Percentiles rank a stretch among this genome's conserved stretches.
phyloP scores from a whole-genome alignment of 805 yeast genomes.

The Myxozyma geophila region DNA sequence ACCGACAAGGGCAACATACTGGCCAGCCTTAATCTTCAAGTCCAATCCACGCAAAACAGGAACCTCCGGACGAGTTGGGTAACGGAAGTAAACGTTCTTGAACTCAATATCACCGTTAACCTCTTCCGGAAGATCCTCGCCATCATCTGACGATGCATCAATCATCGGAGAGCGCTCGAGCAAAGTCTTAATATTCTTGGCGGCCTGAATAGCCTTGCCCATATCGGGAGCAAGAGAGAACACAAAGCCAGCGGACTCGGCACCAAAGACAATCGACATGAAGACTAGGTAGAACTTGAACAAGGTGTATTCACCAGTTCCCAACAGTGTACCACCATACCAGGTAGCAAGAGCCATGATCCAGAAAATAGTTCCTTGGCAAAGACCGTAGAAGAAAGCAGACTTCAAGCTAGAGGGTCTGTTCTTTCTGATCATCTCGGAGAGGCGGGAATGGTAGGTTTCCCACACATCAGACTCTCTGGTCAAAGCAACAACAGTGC shows the following conservation, averaged over 20 bases:
- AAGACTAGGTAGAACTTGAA: constrained; percentile 49
- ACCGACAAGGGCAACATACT: constrained; percentile 90
- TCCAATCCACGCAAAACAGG: constrained; percentile 41
- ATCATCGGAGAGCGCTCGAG: constrained; percentile 46
- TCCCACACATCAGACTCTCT: constrained; percentile 49
- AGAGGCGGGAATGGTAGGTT: constrained; percentile 39
- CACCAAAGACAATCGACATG: constrained; percentile 49
- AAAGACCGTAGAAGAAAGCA: constrained; percentile 46
- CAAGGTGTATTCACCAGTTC: constrained; percentile 43
- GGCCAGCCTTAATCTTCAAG: constrained; percentile 65
- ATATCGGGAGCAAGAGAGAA: constrained; percentile 52
- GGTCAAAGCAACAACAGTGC: constrained; percentile 51
- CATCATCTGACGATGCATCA: constrained; percentile 44
- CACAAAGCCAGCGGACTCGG: constrained; percentile 51
- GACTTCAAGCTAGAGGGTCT: constrained; percentile 39
- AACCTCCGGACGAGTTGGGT: constrained; percentile 43
- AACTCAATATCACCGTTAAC: constrained; percentile 62
- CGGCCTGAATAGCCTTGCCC: constrained; percentile 50
- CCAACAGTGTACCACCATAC: constrained; percentile 49
- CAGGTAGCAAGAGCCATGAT: constrained; percentile 51
- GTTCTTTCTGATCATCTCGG: constrained; percentile 44
- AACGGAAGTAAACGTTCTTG: constrained; percentile 43
- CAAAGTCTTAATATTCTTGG: constrained; percentile 44
- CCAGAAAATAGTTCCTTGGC: constrained; percentile 50
- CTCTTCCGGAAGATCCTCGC: constrained; percentile 38